A percentile compares a stretch with the other conserved stretches of the same genome.
Conservation (phyloP, 441 rosid species). For the Viola pubescens region DNA sequence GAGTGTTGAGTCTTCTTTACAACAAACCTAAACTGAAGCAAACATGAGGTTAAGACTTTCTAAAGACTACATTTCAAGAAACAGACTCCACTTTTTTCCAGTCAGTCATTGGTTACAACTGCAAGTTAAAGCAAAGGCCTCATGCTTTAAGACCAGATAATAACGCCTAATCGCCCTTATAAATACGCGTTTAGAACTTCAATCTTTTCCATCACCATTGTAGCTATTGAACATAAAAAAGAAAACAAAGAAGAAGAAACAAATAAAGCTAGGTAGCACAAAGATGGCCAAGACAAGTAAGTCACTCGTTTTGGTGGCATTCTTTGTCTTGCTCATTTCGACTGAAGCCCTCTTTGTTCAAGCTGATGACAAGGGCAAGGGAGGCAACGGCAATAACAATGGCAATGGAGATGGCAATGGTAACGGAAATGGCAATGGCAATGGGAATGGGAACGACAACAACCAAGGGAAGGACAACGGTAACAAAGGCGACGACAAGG, state of each 20-base stretch:
- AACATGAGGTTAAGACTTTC: constrained; percentile 3
- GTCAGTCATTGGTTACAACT: background rate
- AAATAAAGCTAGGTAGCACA: background rate
- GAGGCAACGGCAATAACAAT: too few species aligned
- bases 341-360: constrained; percentile 26
- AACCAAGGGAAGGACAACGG: background rate
- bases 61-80: constrained; percentile 1
- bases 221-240: constrained; percentile 11
- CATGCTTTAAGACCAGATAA: background rate
- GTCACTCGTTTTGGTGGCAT: constrained; percentile 28
- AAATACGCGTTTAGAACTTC: constrained; percentile 9
- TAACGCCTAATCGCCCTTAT: constrained; percentile 4
- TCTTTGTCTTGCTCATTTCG: constrained; percentile 34
- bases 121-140: background rate
- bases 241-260: background rate
- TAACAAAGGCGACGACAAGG: constrained; percentile 3
- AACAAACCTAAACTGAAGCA: constrained; percentile 14
- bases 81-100: background rate
- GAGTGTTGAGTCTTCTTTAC: background rate
- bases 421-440: background rate
- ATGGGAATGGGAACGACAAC: too few species aligned
- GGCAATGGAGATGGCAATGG: too few species aligned
- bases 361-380: constrained; percentile 7
- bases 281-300: constrained; percentile 29
- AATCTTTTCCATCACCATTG: constrained; percentile 7